Percentiles rank a stretch among this genome's conserved stretches.
Evolutionary conservation across 352 stramenopile genomes (phyloP).

Genomic region (Pythium guiyangense): DNA sequence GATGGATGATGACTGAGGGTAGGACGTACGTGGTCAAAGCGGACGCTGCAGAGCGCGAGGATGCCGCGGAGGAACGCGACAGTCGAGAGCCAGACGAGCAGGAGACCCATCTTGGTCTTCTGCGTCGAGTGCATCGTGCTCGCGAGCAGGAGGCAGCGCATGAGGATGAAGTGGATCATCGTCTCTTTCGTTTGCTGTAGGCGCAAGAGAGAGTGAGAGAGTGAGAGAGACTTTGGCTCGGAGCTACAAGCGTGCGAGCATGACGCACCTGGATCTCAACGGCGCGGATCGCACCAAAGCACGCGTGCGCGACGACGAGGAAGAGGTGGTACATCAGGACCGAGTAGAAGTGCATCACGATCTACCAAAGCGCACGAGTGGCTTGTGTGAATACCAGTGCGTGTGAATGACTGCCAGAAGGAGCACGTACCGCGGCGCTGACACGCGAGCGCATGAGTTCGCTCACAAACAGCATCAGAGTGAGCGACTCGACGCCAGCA

Average conservation of each 20-base stretch:
- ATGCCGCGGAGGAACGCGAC: constrained; percentile 59
- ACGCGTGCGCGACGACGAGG: constrained; percentile 35
- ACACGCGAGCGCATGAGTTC: constrained; percentile 57
- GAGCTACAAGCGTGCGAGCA: neutral
- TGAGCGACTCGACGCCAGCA: constrained; percentile 1
- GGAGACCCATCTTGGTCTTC: constrained; percentile 33
- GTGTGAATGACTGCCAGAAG: too few species aligned
- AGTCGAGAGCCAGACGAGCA: constrained; percentile 64
- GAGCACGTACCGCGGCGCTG: constrained; percentile 47
- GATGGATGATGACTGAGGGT: neutral
- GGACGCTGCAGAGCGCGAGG: constrained; percentile 48
- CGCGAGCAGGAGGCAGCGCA: constrained; percentile 66
- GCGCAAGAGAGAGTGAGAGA: neutral
- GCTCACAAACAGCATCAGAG: constrained; percentile 20
- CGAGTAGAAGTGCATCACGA: constrained; percentile 66
- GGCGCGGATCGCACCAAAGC: constrained; percentile 41
- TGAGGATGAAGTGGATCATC: constrained; percentile 69
- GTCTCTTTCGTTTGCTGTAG: constrained; percentile 72
- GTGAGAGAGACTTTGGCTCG: neutral
- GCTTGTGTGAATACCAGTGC: neutral
- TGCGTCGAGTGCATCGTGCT: constrained; percentile 51
- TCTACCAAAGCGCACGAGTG: constrained; percentile 34
- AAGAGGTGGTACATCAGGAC: constrained; percentile 67
- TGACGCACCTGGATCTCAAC: constrained; percentile 47
- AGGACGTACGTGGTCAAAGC: constrained; percentile 52